phyloP scores from a whole-genome alignment of 1,139 yeast species.

The Insectozyma bohioensis region DNA sequence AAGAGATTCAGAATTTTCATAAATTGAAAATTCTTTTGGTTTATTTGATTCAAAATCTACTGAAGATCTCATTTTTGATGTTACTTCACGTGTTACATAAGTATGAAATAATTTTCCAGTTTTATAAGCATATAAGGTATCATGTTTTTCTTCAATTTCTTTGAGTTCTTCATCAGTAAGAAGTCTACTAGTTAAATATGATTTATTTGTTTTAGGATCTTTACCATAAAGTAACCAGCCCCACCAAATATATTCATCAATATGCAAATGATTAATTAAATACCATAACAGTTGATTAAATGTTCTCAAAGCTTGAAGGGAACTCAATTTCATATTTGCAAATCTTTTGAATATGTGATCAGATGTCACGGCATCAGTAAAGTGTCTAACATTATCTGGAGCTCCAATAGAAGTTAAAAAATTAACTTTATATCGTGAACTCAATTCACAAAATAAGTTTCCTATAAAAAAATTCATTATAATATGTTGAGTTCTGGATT shows the following conservation, averaged over 20 bases:
- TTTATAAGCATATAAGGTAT: conserved; percentile 26
- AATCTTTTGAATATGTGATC: conserved; percentile 25
- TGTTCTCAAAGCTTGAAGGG: conserved; percentile 20
- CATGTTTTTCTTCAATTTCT: conserved; percentile 17
- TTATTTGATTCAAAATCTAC: neutral
- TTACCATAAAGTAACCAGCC: conserved; percentile 43
- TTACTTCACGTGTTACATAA: conserved; percentile 45
- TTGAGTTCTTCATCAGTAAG: conserved; percentile 25
- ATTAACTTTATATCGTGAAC: conserved; percentile 22
- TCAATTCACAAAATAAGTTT: conserved; percentile 31
- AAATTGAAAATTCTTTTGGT: conserved; percentile 9
- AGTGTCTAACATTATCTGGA: conserved; percentile 33
- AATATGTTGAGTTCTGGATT: conserved; percentile 29
- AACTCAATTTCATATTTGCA: conserved; percentile 27
- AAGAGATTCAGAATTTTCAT: conserved; percentile 8
- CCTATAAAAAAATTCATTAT: conserved; percentile 34
- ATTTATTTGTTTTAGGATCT: conserved; percentile 30
- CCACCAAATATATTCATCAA: conserved; percentile 42
- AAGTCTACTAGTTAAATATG: conserved; percentile 26
- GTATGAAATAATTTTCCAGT: conserved; percentile 40
- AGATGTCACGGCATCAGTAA: conserved; percentile 34
- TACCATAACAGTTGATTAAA: conserved; percentile 29
- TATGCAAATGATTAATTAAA: conserved; percentile 27
- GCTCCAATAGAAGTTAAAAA: conserved; percentile 26
- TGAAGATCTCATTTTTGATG: conserved; percentile 38